phyloP scores from a whole-genome alignment of 352 stramenopile genomes.

The Achlya hypogyna region DNA sequence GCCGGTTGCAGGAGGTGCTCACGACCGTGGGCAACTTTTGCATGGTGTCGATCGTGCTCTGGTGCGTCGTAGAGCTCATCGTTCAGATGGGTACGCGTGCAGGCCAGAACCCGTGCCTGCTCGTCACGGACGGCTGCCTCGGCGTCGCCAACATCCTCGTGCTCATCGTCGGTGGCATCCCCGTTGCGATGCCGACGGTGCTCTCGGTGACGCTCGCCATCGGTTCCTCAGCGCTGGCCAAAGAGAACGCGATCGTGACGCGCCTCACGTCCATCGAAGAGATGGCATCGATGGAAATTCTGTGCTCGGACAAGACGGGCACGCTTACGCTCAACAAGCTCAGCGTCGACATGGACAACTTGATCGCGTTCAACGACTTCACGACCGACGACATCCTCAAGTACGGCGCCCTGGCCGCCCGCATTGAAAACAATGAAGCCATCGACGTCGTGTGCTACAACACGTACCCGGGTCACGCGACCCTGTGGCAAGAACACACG shows the following conservation, averaged over 20 bases:
- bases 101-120: constrained; percentile 75
- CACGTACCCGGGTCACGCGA: constrained; percentile 73
- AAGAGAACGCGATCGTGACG: constrained; percentile 89
- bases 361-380: constrained; percentile 69
- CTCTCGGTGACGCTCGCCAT: constrained; percentile 87
- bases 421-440: constrained; percentile 67
- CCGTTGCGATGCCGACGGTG: constrained; percentile 91
- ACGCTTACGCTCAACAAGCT: constrained; percentile 95
- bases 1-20: constrained; percentile 87
- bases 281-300: constrained; percentile 86
- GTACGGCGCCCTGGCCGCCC: constrained; percentile 45
- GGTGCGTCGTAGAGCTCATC: constrained; percentile 77
- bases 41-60: constrained; percentile 79
- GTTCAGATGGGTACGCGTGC: constrained; percentile 67
- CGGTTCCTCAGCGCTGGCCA: constrained; percentile 78
- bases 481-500: constrained; percentile 65
- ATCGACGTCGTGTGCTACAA: constrained; percentile 68
- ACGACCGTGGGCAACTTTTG: constrained; percentile 89
- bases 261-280: constrained; percentile 89
- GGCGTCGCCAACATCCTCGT: constrained; percentile 74
- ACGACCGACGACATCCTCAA: constrained; percentile 47
- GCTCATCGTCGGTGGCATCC: constrained; percentile 88
- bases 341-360: constrained; percentile 85
- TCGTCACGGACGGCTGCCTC: constrained; percentile 60
- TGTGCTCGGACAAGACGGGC: constrained; percentile 94